A percentile compares a stretch with the other conserved stretches of the same genome.
These are phyloP conservation scores for Didymella sp. DNA, from an alignment of 2,329 filamentous ascomycete genomes.

Conservation along the genomic window DNA sequence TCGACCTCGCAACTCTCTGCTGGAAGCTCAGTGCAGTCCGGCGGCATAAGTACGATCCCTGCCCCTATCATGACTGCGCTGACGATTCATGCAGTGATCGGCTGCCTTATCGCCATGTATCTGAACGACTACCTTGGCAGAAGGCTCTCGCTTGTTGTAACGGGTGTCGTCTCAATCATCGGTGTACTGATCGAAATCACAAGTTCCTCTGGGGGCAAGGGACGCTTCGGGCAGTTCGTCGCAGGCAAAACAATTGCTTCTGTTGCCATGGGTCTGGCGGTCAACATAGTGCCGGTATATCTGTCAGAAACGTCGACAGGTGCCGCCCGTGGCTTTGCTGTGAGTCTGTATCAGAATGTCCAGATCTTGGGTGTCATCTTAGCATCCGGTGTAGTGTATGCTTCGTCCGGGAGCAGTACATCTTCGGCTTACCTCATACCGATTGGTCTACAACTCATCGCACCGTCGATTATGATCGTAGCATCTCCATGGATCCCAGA, in stretches of 20 bases:
- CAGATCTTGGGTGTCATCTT: neutral
- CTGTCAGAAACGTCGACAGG: neutral
- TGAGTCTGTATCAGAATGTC: neutral
- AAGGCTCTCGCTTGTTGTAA: neutral
- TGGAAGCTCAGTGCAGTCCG: neutral
- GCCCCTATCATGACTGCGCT: neutral
- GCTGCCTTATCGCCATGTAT: neutral
- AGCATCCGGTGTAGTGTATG: neutral
- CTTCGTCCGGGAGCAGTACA: neutral
- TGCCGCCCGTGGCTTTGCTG: neutral
- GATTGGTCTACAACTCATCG: neutral
- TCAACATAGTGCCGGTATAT: neutral
- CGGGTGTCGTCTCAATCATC: neutral
- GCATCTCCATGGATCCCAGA: neutral
- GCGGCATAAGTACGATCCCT: neutral
- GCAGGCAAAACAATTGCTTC: neutral
- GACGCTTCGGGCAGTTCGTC: neutral
- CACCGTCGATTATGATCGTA: neutral
- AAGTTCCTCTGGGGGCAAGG: neutral
- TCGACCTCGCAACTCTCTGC: neutral
- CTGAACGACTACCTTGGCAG: neutral
- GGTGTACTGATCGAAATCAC: neutral
- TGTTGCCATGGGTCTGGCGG: neutral
- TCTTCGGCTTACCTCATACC: neutral
- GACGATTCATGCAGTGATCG: neutral